phyloP scores from a whole-genome alignment of 2,329 filamentous ascomycete genomes.

The Venturia asperata region DNA sequence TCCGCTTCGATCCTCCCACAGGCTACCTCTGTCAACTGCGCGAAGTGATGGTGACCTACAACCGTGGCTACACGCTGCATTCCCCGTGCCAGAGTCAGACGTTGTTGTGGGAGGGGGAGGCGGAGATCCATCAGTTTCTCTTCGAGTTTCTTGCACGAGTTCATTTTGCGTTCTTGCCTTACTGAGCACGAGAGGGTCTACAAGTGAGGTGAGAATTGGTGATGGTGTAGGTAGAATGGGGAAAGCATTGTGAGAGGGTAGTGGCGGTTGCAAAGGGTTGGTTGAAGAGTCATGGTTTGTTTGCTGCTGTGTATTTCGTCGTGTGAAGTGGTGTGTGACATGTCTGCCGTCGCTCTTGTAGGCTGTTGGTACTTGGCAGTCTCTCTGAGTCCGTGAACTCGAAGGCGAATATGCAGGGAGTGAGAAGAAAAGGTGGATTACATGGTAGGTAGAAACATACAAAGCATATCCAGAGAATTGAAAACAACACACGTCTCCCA shows the following conservation, averaged over 20 bases:
- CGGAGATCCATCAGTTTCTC: constrained; percentile 2
- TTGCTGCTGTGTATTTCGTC: not conserved
- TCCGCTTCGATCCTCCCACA: constrained; percentile 3
- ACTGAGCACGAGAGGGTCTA: not conserved
- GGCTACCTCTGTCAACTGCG: not conserved
- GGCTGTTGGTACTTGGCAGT: not conserved
- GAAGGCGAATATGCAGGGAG: too few relatives aligned
- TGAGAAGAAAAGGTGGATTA: too few relatives aligned
- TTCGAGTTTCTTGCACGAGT: not conserved
- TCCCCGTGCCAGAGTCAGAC: not conserved
- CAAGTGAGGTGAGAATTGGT: not conserved
- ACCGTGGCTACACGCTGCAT: not conserved
- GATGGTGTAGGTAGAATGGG: not conserved
- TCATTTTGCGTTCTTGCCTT: not conserved
- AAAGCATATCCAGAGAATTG: not conserved
- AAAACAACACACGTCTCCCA: not conserved
- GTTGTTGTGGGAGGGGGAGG: not conserved
- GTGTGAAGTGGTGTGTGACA: not conserved
- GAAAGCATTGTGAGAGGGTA: not conserved
- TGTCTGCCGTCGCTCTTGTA: not conserved
- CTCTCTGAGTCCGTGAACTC: too few relatives aligned
- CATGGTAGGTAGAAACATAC: not conserved
- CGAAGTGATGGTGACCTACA: constrained; percentile 5
- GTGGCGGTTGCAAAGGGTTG: not conserved
- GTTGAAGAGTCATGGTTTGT: constrained; percentile 7